Base-by-base conservation (phyloP, 108 stramenopile genomes). In the Nitzschia sp. region DNA sequence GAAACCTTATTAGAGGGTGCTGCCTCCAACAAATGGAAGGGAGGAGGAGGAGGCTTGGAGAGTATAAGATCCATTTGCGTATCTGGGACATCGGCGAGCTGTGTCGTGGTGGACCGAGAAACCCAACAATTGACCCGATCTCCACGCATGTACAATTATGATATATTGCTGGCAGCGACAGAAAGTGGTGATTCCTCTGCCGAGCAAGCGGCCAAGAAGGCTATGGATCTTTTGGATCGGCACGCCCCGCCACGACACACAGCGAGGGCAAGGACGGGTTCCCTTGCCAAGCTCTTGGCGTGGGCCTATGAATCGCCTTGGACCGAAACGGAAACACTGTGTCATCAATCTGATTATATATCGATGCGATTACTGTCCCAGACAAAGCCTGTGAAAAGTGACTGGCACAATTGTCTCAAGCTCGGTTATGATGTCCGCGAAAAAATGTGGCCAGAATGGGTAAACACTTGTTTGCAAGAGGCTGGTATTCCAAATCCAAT, bases 331-430 rank as follows among this genome's bases (percentile, higher is more conserved):
- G 94, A 96, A 74, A 70, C 77, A 28, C 42, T 96, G 3, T 90
- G 78, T 63, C 97, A 98, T 85, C 97, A 98, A 81, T 85, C 95
- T n/a, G 97, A 98, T 71, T 98, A 91, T 68, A 74, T 92, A 46
- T 78, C 95, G 6, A 47, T 80, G 61, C 78, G 76, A 53, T 54
- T 94, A 21, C 61, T 89, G 70, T 71, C 76, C 21, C 35, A 77
- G 32, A 53, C 51, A 36, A 17, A 33, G 21, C 54, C 28, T 24
- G 59, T 77, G 46, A 30, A 27, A 53, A 83, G 90, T 32, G 97
- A 96, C 68, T 98, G 96, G 95, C 96, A 98, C 73, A 98, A 98
- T 79, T 85, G 83, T 51, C 72, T 98, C 19, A 96, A 98, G 64
- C 60, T 94, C 25, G 97, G 97, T 11, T 98, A 90, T 66, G 96